Conservation (phyloP, 2,329 filamentous ascomycete species). For the Colletotrichum plurivorum region DNA sequence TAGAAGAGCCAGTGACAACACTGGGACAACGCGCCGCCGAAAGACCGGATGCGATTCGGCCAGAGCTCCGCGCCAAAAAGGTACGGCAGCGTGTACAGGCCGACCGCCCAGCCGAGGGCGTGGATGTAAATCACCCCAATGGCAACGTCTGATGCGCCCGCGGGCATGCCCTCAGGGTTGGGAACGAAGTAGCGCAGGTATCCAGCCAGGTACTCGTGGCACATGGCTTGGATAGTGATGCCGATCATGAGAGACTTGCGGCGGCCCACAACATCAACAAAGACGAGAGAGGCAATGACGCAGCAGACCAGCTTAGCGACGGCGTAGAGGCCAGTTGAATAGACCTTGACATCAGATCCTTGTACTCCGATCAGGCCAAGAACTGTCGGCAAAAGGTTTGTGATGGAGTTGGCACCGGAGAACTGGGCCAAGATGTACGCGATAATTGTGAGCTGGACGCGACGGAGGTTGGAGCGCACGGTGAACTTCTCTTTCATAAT, state of each 20-base stretch:
- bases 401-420: constrained; percentile 59
- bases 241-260: constrained; percentile 54
- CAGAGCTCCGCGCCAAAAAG: constrained; percentile 61
- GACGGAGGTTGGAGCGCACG: constrained; percentile 54
- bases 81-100: no score
- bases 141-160: constrained; percentile 52
- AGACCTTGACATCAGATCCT: constrained; percentile 49
- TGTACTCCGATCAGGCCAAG: constrained; percentile 46
- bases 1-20: constrained; percentile 20
- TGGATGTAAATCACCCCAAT: constrained; percentile 61
- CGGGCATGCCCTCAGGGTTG: constrained; percentile 41
- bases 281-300: constrained; percentile 58
- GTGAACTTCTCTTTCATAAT: constrained; percentile 53
- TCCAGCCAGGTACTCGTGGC: constrained; percentile 56
- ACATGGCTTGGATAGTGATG: constrained; percentile 53
- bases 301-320: constrained; percentile 59
- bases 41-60: constrained; percentile 60
- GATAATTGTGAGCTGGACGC: constrained; percentile 54
- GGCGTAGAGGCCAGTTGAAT: constrained; percentile 58
- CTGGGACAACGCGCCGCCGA: constrained; percentile 41
- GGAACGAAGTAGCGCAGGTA: constrained; percentile 53
- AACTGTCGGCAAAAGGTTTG: constrained; percentile 54
- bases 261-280: constrained; percentile 60
- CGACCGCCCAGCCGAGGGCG: no score
- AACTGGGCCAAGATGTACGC: constrained; percentile 58